phyloP scores from a whole-genome alignment of 2,329 filamentous ascomycete genomes.

The Colletotrichum caudatum region DNA sequence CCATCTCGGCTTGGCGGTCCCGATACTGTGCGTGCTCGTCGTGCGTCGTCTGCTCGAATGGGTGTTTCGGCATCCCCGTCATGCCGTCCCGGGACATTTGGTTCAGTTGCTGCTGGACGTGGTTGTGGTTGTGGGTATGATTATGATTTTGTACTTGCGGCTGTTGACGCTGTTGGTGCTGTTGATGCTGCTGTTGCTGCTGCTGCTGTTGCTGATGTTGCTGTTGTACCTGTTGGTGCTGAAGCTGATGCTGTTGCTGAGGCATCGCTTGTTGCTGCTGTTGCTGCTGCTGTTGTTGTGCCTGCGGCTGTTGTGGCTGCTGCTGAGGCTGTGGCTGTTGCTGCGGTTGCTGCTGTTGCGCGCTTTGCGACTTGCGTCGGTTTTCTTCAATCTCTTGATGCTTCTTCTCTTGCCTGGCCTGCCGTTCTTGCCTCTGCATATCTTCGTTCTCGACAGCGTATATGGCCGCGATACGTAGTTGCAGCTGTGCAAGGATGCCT shows the following conservation, averaged over 20 bases:
- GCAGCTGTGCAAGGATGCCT: conserved; percentile 54
- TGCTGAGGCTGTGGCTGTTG: conserved; percentile 36
- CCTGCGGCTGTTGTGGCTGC: conserved; percentile 37
- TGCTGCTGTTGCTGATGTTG: conserved; percentile 42
- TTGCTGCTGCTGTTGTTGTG: conserved; percentile 14
- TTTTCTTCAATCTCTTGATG: conserved; percentile 55
- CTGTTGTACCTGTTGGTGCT: conserved; percentile 32
- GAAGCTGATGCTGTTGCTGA: conserved; percentile 42
- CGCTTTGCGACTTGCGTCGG: conserved; percentile 46
- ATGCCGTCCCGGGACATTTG: conserved; percentile 40
- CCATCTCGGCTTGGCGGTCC: conserved; percentile 35
- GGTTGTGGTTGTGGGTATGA: conserved; percentile 25
- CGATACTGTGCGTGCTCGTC: conserved; percentile 42
- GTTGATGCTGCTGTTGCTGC: conserved; percentile 43
- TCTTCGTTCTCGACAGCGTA: conserved; percentile 61
- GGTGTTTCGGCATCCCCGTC: conserved; percentile 38
- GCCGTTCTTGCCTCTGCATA: conserved; percentile 54
- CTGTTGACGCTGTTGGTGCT: conserved; percentile 29
- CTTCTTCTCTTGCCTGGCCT: conserved; percentile 54
- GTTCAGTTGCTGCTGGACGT: conserved; percentile 35
- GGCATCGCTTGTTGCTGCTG: conserved; percentile 46
- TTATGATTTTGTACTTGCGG: conserved; percentile 29
- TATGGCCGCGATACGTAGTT: conserved; percentile 58
- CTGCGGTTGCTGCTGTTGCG: conserved; percentile 46
- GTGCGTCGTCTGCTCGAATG: conserved; percentile 40